phyloP scores from a whole-genome alignment of 2,329 filamentous ascomycete species.

The Furcasterigmium sp. region DNA sequence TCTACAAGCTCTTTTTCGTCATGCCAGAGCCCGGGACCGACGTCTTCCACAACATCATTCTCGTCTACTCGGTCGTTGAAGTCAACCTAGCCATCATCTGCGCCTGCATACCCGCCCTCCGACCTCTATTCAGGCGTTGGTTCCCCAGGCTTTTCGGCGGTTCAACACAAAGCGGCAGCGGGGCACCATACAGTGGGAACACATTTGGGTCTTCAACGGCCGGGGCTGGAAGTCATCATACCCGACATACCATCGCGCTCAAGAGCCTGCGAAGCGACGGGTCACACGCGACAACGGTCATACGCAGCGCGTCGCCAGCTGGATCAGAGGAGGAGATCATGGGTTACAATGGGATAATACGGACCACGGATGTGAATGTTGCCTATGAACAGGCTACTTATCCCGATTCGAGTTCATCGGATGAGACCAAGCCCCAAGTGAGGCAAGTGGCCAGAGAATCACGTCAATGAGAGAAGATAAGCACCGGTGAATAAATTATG shows the following conservation, averaged over 20 bases:
- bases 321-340: conserved; percentile 32
- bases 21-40: background rate
- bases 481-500: too few relatives aligned
- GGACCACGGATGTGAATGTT: conserved; percentile 24
- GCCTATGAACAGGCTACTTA: conserved; percentile 14
- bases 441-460: too few relatives aligned
- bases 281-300: conserved; percentile 22
- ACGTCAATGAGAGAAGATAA: too few relatives aligned
- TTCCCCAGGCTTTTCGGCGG: conserved; percentile 25
- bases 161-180: background rate
- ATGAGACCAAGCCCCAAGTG: too few relatives aligned
- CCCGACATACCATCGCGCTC: conserved; percentile 9
- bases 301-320: conserved; percentile 24
- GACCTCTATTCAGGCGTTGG: conserved; percentile 25
- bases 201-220: too few relatives aligned
- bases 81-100: conserved; percentile 31
- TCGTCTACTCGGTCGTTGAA: conserved; percentile 16
- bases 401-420: too few relatives aligned
- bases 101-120: conserved; percentile 27
- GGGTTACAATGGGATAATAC: conserved; percentile 31
- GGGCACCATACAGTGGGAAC: background rate
- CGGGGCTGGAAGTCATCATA: background rate
- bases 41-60: conserved; percentile 2
- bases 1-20: conserved; percentile 18
- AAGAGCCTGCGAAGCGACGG: conserved; percentile 17